These are phyloP conservation scores for Ceratocystis eucalypticola DNA, from an alignment of 2,329 filamentous ascomycete genomes.

Conservation along the genomic window DNA sequence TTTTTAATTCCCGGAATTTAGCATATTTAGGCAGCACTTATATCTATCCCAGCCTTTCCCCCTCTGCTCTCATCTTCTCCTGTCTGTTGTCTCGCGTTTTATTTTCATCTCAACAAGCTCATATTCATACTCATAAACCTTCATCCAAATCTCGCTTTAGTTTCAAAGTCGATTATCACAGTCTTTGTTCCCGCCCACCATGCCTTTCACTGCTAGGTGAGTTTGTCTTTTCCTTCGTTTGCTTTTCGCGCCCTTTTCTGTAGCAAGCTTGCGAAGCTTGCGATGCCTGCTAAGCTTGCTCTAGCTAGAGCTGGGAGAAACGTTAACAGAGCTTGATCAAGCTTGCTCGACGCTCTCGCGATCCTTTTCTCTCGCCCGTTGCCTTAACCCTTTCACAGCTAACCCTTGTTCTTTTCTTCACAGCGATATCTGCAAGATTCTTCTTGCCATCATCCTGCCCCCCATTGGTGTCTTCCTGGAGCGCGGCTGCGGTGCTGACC, in stretches of 20 bases:
- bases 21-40: background rate
- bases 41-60: background rate
- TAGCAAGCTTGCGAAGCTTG: background rate
- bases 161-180: background rate
- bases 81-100: background rate
- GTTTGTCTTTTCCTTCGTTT: slow-evolving; percentile 19
- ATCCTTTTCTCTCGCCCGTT: background rate
- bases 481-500: slow-evolving; percentile 72
- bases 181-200: slow-evolving; percentile 26
- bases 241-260: too few relatives aligned
- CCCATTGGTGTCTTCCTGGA: slow-evolving; percentile 90
- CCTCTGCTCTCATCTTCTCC: background rate
- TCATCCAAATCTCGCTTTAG: background rate
- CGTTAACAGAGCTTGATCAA: too few relatives aligned
- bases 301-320: background rate
- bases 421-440: slow-evolving; percentile 51
- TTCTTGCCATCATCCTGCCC: slow-evolving; percentile 80
- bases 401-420: slow-evolving; percentile 8
- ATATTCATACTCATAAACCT: background rate
- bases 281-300: background rate
- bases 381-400: background rate
- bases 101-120: background rate
- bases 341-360: background rate
- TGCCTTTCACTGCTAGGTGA: slow-evolving; percentile 49
- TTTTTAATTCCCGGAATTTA: background rate